A percentile compares a stretch with the other conserved stretches of the same genome.
phyloP scores from a whole-genome alignment of 176 grass and related monocot species.

The Secale cereale region DNA sequence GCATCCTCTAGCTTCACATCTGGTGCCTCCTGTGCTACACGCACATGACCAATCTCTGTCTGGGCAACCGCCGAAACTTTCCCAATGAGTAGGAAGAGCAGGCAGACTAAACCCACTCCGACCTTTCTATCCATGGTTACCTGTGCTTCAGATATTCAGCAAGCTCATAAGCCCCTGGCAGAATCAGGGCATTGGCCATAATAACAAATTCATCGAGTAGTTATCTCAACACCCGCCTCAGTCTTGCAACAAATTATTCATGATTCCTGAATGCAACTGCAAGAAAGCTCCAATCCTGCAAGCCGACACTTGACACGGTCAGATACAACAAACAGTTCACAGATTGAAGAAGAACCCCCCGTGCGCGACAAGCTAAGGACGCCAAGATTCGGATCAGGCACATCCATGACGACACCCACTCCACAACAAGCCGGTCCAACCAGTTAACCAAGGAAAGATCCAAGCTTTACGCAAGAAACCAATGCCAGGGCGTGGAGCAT shows the following conservation, averaged over 20 bases:
- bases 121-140: constrained; percentile 51
- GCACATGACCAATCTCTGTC: constrained; percentile 46
- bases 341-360: background rate
- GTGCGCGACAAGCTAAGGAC: background rate
- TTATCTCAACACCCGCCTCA: background rate
- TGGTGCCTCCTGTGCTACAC: constrained; percentile 49
- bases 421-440: background rate
- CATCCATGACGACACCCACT: background rate
- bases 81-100: constrained; percentile 35
- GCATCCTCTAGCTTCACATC: constrained; percentile 42
- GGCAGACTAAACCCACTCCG: constrained; percentile 26
- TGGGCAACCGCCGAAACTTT: constrained; percentile 31
- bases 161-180: background rate
- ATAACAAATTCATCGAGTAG: background rate
- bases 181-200: constrained; percentile 3
- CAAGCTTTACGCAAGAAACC: background rate
- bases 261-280: background rate
- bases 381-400: background rate
- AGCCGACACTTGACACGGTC: constrained; percentile 11
- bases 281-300: constrained; percentile 17
- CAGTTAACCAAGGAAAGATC: background rate
- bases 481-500: background rate
- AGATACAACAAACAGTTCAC: background rate
- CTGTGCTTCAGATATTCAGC: background rate
- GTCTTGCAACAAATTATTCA: constrained; percentile 6